Percentiles rank a stretch among this genome's conserved stretches.
These are phyloP conservation scores for Rhinocladiella similis DNA, from an alignment of 2,329 filamentous ascomycete genomes.

Conservation along the genomic window DNA sequence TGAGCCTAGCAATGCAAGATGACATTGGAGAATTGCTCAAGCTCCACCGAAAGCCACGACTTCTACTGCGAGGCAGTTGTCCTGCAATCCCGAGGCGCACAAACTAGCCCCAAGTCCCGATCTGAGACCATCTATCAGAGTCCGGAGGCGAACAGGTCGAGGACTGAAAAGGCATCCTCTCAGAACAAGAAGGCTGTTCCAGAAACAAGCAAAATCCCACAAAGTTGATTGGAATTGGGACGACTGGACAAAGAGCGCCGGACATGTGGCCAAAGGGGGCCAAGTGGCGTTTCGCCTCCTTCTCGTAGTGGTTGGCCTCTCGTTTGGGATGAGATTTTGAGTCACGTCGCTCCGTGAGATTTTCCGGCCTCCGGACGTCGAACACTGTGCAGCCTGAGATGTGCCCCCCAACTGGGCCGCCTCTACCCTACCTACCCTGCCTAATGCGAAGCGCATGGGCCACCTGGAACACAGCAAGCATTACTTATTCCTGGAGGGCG, in stretches of 20 bases:
- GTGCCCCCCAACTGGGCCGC: not conserved
- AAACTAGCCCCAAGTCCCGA: not conserved
- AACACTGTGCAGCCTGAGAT: not conserved
- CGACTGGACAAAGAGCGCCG: not conserved
- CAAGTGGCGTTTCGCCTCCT: constrained; percentile 7
- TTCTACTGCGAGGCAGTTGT: constrained; percentile 2
- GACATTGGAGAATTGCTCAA: constrained; percentile 1
- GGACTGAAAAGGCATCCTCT: not conserved
- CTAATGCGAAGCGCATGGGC: constrained; percentile 1
- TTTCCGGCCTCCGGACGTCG: constrained; percentile 2
- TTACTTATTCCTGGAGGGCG: constrained; percentile 11
- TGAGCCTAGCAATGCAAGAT: constrained; percentile 4
- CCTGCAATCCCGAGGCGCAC: not conserved
- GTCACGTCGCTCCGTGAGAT: constrained; percentile 9
- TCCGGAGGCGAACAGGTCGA: not conserved
- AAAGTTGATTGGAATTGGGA: not conserved
- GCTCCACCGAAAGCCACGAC: constrained; percentile 7
- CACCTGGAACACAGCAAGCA: not conserved
- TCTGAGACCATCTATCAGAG: not conserved
- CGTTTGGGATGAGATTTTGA: constrained; percentile 16
- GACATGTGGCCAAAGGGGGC: constrained; percentile 4
- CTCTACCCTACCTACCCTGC: not conserved
- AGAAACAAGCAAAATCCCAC: not conserved
- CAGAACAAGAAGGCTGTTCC: not conserved
- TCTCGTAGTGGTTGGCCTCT: constrained; percentile 13